phyloP scores from a whole-genome alignment of 1,284 basidiomycete species.

The Fomitopsis pinicola region DNA sequence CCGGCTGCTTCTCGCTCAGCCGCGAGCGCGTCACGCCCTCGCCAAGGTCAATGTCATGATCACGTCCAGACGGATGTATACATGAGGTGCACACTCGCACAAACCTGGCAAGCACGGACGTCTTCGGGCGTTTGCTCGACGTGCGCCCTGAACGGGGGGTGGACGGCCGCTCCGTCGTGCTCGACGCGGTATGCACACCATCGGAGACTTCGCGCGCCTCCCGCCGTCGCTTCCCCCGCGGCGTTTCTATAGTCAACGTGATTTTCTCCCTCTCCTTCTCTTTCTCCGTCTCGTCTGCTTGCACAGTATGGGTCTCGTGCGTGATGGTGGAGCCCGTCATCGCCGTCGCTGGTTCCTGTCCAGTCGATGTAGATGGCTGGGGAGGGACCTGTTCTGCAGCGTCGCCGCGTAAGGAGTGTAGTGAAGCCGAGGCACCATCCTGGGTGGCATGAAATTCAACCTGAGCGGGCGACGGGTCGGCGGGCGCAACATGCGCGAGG shows the following conservation, averaged over 20 bases:
- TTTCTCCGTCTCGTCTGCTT: constrained; percentile 14
- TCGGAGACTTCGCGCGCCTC: constrained; percentile 28
- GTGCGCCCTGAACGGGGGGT: constrained; percentile 17
- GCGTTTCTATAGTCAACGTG: constrained; percentile 15
- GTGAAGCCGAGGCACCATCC: constrained; percentile 6
- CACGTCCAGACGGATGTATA: constrained; percentile 27
- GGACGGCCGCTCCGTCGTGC: constrained; percentile 23
- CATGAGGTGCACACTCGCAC: constrained; percentile 46
- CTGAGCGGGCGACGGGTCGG: neutral
- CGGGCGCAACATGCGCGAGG: neutral
- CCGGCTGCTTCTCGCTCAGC: constrained; percentile 27
- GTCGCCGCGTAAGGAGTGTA: constrained; percentile 2
- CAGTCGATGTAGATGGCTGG: constrained; percentile 4
- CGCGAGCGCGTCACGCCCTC: constrained; percentile 20
- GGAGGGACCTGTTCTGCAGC: constrained; percentile 6
- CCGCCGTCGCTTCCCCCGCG: constrained; percentile 20
- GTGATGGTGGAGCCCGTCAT: constrained; percentile 10
- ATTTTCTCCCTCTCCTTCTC: constrained; percentile 13
- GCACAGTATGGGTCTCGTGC: constrained; percentile 6
- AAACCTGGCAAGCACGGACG: constrained; percentile 40
- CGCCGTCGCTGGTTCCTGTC: constrained; percentile 9
- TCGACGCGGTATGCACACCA: constrained; percentile 28
- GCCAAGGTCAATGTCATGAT: constrained; percentile 33
- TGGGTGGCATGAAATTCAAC: constrained; percentile 3
- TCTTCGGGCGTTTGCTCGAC: constrained; percentile 32